Evolutionary conservation across 1,284 basidiomycete species (phyloP).

Genomic region (Tilletia indica): DNA sequence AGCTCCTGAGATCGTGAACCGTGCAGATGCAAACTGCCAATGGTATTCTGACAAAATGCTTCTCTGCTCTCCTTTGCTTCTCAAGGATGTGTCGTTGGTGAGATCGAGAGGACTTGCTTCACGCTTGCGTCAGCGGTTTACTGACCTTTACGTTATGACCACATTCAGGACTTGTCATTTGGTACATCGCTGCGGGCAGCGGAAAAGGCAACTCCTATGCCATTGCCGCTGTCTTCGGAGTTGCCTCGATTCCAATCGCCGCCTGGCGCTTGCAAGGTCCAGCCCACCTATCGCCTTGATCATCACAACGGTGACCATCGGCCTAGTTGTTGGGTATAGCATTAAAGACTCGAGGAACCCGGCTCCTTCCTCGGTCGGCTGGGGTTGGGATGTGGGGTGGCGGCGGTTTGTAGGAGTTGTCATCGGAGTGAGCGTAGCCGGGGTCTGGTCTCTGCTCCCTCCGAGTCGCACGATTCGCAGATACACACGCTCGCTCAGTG

Average conservation of each 20-base stretch:
- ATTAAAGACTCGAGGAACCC: conserved; percentile 46
- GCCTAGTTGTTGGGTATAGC: conserved; percentile 50
- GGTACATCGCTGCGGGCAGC: conserved; percentile 65
- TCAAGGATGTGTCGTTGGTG: not conserved
- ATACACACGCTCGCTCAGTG: conserved; percentile 57
- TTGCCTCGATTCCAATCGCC: conserved; percentile 67
- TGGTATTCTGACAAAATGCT: not conserved
- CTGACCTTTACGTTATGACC: not conserved
- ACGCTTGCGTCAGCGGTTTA: not conserved
- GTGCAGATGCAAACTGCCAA: too few species aligned
- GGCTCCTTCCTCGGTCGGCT: conserved; percentile 45
- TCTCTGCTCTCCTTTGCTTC: not conserved
- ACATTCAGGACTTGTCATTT: conserved; percentile 67
- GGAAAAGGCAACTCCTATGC: conserved; percentile 66
- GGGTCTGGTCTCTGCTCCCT: conserved; percentile 51
- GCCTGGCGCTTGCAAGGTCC: conserved; percentile 70
- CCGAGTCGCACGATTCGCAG: conserved; percentile 56
- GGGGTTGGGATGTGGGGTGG: conserved; percentile 60
- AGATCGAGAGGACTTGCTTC: not conserved
- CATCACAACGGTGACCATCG: conserved; percentile 71
- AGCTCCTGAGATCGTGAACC: not conserved
- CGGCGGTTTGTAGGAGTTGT: conserved; percentile 56
- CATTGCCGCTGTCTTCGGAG: conserved; percentile 68
- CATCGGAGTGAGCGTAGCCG: conserved; percentile 52
- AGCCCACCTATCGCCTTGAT: conserved; percentile 70